These are phyloP conservation scores for Emydomyces testavorans DNA, from an alignment of 2,329 filamentous ascomycete genomes.

Conservation along the genomic window DNA sequence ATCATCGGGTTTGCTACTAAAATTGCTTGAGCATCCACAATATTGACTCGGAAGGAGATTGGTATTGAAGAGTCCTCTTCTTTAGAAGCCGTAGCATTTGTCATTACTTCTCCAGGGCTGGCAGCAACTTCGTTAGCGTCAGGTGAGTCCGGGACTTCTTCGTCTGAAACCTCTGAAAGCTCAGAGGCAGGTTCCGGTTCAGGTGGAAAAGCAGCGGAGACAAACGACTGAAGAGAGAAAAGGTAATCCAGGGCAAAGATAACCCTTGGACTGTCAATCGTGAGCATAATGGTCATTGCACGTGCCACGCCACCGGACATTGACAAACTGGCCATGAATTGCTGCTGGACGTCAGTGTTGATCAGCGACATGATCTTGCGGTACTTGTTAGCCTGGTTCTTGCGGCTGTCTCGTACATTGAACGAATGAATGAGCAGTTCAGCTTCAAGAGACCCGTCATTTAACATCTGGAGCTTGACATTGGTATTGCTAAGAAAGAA, in stretches of 20 bases:
- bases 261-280: slow-evolving; percentile 83
- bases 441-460: slow-evolving; percentile 79
- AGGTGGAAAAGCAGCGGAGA: slow-evolving; percentile 54
- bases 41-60: slow-evolving; percentile 78
- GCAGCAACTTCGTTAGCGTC: not conserved
- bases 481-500: slow-evolving; percentile 91
- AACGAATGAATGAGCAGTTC: slow-evolving; percentile 91
- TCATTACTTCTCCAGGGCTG: not conserved
- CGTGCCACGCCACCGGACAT: slow-evolving; percentile 76
- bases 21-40: slow-evolving; percentile 93
- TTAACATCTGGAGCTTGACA: slow-evolving; percentile 84
- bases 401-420: slow-evolving; percentile 86
- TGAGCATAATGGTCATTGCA: slow-evolving; percentile 79
- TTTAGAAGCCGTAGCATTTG: slow-evolving; percentile 7
- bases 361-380: slow-evolving; percentile 95
- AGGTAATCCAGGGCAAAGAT: slow-evolving; percentile 95
- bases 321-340: slow-evolving; percentile 94
- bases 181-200: slow-evolving; percentile 37
- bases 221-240: slow-evolving; percentile 75
- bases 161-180: slow-evolving; percentile 24
- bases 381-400: slow-evolving; percentile 84
- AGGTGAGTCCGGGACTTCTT: slow-evolving; percentile 27
- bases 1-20: slow-evolving; percentile 90
- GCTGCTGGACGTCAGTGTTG: slow-evolving; percentile 82
- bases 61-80: slow-evolving; percentile 45